Base-by-base conservation (phyloP, 164 flowering plant species). In the Hamamelis virginiana region DNA sequence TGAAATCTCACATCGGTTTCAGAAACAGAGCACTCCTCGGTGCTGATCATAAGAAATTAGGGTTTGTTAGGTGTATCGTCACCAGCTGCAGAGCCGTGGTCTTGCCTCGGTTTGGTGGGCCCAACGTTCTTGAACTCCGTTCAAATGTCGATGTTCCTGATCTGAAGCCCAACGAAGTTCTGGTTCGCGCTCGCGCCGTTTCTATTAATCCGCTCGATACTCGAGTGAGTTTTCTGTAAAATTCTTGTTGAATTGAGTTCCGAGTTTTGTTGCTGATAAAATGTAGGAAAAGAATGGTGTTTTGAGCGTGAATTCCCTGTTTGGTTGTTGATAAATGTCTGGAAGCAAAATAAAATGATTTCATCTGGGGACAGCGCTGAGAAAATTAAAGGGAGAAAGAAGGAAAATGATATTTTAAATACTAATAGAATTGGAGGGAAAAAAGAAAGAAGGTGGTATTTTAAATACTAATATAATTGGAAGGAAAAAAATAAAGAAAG, bases 151-250 rank as follows among this genome's bases (percentile, higher is more conserved):
- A 14, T 14, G 84, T 92, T 19, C 99, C 99, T 52, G 82, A 85
- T 76, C 87, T 95, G 69, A 86, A 88, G 71, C 89, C 96, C 15
- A 72, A 80, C 55, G 91, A 95, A 38, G 95, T 95, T 10, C 97
- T 95, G 9, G 97, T 95, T 64, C 91, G 97, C 1, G 73, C 98
- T 64, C 89, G 94, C 18, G 97, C 98, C 5, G 96, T 91, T 19
- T 90, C 99, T 5, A 74, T 95, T 73, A 95, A 95, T 73, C 98
- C 99, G 1, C 96, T 95, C 55, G 99, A 95, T 63, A 82, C 89
- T 8, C 83, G 90, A 70, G 91, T 85, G 28, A 74, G 87, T 66
- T 63, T 16, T 53, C 5, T 21, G 3, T n/a, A n/a, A n/a, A n/a
- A n/a, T 38, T 48, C 65, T 45, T 53, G 8, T 28, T 16, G 33